phyloP scores from a whole-genome alignment of 2,329 filamentous ascomycete genomes.

The Pestalotiopsis sp. region DNA sequence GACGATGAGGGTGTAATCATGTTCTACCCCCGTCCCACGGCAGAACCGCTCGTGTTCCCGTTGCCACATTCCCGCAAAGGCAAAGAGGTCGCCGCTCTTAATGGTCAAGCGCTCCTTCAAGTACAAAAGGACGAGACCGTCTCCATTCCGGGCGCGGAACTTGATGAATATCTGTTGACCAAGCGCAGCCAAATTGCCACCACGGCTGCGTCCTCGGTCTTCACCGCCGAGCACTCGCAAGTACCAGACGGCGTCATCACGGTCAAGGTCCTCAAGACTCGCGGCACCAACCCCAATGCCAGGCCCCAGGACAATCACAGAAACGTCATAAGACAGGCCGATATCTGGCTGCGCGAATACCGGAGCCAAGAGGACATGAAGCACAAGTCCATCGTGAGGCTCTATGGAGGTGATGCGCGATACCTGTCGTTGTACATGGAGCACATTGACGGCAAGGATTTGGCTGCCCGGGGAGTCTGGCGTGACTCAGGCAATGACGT shows the following conservation, averaged over 20 bases:
- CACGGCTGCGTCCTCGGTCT: constrained; percentile 58
- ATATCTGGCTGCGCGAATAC: constrained; percentile 63
- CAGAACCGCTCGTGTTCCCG: constrained; percentile 55
- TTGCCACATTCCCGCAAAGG: constrained; percentile 49
- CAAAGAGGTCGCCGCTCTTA: constrained; percentile 49
- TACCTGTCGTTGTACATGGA: constrained; percentile 66
- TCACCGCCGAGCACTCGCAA: constrained; percentile 55
- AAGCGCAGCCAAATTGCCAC: constrained; percentile 60
- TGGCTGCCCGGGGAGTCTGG: constrained; percentile 53
- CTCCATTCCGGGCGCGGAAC: constrained; percentile 51
- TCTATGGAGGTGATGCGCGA: constrained; percentile 62
- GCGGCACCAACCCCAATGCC: constrained; percentile 39
- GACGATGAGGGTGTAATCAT: constrained; percentile 57
- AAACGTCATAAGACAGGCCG: constrained; percentile 61
- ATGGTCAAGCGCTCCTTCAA: constrained; percentile 54
- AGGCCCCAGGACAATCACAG: constrained; percentile 54
- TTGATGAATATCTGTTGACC: constrained; percentile 57
- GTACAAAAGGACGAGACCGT: constrained; percentile 52
- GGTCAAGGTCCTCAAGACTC: constrained; percentile 63
- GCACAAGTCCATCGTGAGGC: constrained; percentile 60
- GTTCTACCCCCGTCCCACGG: constrained; percentile 50
- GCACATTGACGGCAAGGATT: constrained; percentile 59
- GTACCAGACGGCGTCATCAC: constrained; percentile 58
- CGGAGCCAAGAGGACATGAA: constrained; percentile 57
- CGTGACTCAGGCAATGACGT: constrained; percentile 48